phyloP scores from a whole-genome alignment of 192 early-diverging fungal species.

The Backusella tuberculispora region DNA sequence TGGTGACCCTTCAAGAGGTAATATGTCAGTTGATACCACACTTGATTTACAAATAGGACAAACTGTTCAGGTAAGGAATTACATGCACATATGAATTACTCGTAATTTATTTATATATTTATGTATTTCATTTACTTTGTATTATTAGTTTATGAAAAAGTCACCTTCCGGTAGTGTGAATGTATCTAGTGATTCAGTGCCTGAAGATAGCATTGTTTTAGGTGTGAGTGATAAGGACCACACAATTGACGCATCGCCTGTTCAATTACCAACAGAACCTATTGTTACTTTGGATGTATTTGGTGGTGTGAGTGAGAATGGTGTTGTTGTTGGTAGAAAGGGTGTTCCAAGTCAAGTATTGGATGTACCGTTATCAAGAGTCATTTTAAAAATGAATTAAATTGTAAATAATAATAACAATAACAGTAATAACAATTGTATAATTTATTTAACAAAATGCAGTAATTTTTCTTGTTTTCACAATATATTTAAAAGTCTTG shows the following conservation, averaged over 20 bases:
- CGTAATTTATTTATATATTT: neutral
- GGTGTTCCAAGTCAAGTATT: slow-evolving; percentile 26
- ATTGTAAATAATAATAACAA: neutral
- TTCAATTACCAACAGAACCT: neutral
- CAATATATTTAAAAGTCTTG: no score
- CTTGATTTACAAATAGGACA: slow-evolving; percentile 53
- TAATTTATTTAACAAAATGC: slow-evolving; percentile 6
- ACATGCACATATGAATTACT: slow-evolving; percentile 23
- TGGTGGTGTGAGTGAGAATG: slow-evolving; percentile 61
- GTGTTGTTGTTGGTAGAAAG: slow-evolving; percentile 49
- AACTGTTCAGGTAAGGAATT: slow-evolving; percentile 47
- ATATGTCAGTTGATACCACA: slow-evolving; percentile 60
- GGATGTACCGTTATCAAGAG: slow-evolving; percentile 35
- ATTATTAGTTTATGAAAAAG: slow-evolving; percentile 41
- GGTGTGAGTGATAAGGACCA: slow-evolving; percentile 29
- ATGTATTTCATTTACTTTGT: neutral
- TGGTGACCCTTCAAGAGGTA: slow-evolving; percentile 60
- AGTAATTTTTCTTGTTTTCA: no score
- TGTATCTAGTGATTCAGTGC: neutral
- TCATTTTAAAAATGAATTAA: slow-evolving; percentile 14
- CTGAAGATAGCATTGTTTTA: slow-evolving; percentile 9
- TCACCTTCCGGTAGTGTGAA: neutral
- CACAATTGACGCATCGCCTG: slow-evolving; percentile 23
- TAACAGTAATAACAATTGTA: neutral
- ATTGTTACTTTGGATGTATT: slow-evolving; percentile 28